phyloP scores from a whole-genome alignment of 805 yeast species.

The Lachancea meyersii region DNA sequence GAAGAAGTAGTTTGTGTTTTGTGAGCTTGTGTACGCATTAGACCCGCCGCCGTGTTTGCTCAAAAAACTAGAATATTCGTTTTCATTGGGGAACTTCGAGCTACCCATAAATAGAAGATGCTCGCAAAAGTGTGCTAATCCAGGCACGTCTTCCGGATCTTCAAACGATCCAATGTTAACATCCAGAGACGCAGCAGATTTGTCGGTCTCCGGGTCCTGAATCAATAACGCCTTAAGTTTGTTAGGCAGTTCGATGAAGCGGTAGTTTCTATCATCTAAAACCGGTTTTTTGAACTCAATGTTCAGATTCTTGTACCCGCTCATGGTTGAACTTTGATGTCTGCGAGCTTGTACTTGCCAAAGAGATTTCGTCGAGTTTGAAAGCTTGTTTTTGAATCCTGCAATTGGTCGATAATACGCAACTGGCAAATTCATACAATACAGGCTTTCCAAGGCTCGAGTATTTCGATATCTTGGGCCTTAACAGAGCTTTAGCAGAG shows the following conservation, averaged over 20 bases:
- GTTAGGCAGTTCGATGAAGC: conserved; percentile 55
- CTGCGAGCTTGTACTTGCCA: background rate
- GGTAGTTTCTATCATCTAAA: conserved; percentile 70
- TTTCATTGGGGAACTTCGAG: conserved; percentile 67
- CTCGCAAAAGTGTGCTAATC: conserved; percentile 74
- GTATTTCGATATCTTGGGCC: too few species aligned
- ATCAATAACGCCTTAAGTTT: conserved; percentile 55
- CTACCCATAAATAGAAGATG: conserved; percentile 79
- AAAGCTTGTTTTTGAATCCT: background rate
- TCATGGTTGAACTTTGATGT: background rate
- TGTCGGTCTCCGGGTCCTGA: conserved; percentile 63
- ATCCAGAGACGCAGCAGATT: conserved; percentile 73
- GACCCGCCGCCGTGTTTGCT: conserved; percentile 83
- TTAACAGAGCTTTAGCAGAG: background rate
- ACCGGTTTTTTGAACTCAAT: conserved; percentile 36
- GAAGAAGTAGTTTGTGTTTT: conserved; percentile 86
- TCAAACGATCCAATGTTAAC: conserved; percentile 73
- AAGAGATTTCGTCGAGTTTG: background rate
- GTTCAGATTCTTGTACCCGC: conserved; percentile 4
- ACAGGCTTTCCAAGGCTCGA: background rate
- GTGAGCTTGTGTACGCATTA: conserved; percentile 86
- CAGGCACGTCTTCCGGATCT: conserved; percentile 58
- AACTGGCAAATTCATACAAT: background rate
- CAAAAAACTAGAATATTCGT: conserved; percentile 68
- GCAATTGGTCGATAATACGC: background rate